Evolutionary conservation across 73 alveolate species (phyloP).

Genomic region (Tetrahymena borealis): DNA sequence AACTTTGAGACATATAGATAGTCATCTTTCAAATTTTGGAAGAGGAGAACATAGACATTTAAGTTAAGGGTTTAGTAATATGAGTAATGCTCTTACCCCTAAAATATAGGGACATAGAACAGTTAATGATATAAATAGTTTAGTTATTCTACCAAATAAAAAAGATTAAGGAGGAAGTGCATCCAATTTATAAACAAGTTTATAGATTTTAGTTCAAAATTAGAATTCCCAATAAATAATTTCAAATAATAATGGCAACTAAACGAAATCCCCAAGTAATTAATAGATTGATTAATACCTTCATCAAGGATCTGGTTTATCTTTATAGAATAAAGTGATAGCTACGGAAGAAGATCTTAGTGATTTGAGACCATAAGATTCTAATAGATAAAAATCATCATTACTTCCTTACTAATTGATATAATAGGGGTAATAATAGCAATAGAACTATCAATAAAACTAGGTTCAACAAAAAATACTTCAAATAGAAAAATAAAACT

Average conservation of each 20-base stretch:
- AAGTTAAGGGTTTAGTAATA: not conserved
- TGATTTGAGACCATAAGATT: not conserved
- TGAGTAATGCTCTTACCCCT: not conserved
- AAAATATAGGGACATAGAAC: not conserved
- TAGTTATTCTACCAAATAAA: not conserved
- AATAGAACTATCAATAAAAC: not conserved
- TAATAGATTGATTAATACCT: not conserved
- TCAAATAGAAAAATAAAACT: not conserved
- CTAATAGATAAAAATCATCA: not conserved
- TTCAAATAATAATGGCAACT: not conserved
- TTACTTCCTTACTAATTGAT: not conserved
- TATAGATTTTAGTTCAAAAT: not conserved
- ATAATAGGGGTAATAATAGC: not conserved
- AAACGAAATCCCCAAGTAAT: not conserved
- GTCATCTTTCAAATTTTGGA: not conserved
- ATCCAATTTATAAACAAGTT: not conserved
- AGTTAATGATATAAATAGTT: not conserved
- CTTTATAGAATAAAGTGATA: not conserved
- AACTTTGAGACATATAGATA: not conserved
- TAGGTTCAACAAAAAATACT: not conserved
- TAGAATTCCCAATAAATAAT: not conserved
- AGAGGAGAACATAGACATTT: not conserved
- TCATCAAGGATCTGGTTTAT: not conserved
- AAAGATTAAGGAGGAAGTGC: not conserved
- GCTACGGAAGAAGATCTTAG: not conserved